Evolutionary conservation across 352 stramenopile genomes (phyloP).

Genomic region (Globisporangium paddicum): DNA sequence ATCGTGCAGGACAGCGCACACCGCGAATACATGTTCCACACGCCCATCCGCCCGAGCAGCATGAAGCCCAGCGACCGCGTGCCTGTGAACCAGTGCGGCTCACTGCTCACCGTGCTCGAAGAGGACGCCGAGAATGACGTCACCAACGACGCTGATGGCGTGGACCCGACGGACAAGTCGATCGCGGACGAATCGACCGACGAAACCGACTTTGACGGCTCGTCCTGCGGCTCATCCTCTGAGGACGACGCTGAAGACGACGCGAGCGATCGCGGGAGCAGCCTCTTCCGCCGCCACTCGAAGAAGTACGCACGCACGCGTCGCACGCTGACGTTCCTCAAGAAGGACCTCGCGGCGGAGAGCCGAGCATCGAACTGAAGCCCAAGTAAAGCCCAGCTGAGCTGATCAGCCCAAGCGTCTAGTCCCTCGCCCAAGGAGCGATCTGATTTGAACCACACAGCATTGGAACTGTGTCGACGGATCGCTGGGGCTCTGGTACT

Average conservation of each 20-base stretch:
- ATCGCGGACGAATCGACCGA: slow-evolving; percentile 26
- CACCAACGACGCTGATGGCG: slow-evolving; percentile 10
- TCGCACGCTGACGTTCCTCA: slow-evolving; percentile 45
- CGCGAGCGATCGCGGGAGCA: slow-evolving; percentile 31
- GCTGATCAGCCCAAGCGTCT: no score
- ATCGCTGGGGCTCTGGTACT: not conserved
- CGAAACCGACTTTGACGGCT: slow-evolving; percentile 21
- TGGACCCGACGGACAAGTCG: slow-evolving; percentile 9
- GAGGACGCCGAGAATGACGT: slow-evolving; percentile 34
- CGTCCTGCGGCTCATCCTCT: slow-evolving; percentile 30
- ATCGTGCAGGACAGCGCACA: slow-evolving; percentile 51
- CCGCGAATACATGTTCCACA: slow-evolving; percentile 53
- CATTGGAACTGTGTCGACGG: slow-evolving; percentile 8
- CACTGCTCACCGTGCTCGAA: slow-evolving; percentile 55
- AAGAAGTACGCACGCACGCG: slow-evolving; percentile 62
- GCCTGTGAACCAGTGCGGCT: slow-evolving; percentile 58
- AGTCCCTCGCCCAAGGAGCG: not conserved
- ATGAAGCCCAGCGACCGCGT: slow-evolving; percentile 37
- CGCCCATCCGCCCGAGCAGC: slow-evolving; percentile 40
- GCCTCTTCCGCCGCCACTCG: slow-evolving; percentile 41
- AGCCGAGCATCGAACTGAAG: slow-evolving; percentile 1
- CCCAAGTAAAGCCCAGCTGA: no score
- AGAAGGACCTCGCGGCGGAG: slow-evolving; percentile 28
- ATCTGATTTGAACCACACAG: not conserved
- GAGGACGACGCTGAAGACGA: slow-evolving; percentile 35